Evolutionary conservation across 2,329 filamentous ascomycete species (phyloP).

Genomic region (Myriangium duriaei): DNA sequence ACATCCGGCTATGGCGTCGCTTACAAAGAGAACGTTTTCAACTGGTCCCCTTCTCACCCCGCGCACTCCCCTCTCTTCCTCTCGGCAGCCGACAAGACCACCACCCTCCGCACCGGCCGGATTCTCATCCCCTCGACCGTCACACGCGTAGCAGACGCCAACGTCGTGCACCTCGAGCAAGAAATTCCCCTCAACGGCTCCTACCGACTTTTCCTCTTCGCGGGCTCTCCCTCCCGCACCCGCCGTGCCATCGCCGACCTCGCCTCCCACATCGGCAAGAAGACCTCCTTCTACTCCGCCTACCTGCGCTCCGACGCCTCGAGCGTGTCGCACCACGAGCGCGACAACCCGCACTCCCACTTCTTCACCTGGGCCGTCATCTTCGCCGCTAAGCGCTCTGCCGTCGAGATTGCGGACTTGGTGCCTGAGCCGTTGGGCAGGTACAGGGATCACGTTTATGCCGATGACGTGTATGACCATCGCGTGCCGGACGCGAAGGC

Average conservation of each 20-base stretch:
- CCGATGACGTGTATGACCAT: slow-evolving; percentile 67
- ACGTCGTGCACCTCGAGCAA: slow-evolving; percentile 81
- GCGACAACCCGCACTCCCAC: slow-evolving; percentile 68
- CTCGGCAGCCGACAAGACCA: slow-evolving; percentile 38
- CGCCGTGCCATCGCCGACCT: slow-evolving; percentile 57
- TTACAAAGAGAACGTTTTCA: slow-evolving; percentile 70
- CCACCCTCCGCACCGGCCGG: slow-evolving; percentile 58
- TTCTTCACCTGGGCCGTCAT: slow-evolving; percentile 73
- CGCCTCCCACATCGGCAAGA: slow-evolving; percentile 48
- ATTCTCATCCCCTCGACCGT: slow-evolving; percentile 69
- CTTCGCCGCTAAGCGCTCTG: slow-evolving; percentile 53
- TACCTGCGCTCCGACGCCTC: slow-evolving; percentile 52
- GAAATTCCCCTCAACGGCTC: slow-evolving; percentile 80
- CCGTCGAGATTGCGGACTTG: slow-evolving; percentile 60
- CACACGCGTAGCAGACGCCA: slow-evolving; percentile 76
- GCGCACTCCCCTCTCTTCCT: slow-evolving; percentile 60
- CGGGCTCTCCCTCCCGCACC: slow-evolving; percentile 51
- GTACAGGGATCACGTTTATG: slow-evolving; percentile 74
- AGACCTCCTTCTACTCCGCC: slow-evolving; percentile 58
- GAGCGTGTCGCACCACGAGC: slow-evolving; percentile 61
- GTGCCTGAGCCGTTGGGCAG: slow-evolving; percentile 58
- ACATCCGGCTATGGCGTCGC: slow-evolving; percentile 85
- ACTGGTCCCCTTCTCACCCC: slow-evolving; percentile 65
- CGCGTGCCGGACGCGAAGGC: slow-evolving; percentile 57
- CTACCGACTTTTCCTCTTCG: slow-evolving; percentile 77